Evolutionary conservation across 2,329 filamentous ascomycete genomes (phyloP).

Genomic region (Xylaria multiplex): DNA sequence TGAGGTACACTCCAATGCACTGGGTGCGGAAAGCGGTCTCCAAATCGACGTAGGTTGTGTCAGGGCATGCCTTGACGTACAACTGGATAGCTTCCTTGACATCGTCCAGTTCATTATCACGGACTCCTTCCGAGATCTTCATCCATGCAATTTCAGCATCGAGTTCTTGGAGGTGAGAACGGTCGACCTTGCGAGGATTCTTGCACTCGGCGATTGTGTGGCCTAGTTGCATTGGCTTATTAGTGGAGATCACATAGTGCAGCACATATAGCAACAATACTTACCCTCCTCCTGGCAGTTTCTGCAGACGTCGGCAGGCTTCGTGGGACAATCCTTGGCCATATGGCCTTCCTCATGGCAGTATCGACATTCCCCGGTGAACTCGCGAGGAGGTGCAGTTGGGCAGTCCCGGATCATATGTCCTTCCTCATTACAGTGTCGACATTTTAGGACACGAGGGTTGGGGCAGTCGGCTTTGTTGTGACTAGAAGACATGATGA

Average conservation of each 20-base stretch:
- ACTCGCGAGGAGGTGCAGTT: conserved; percentile 46
- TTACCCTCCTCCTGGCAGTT: conserved; percentile 71
- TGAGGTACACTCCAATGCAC: conserved; percentile 66
- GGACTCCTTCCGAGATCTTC: conserved; percentile 62
- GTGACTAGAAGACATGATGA: conserved; percentile 57
- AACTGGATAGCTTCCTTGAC: conserved; percentile 68
- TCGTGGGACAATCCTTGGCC: conserved; percentile 70
- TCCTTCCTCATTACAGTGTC: conserved; percentile 61
- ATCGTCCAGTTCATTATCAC: conserved; percentile 68
- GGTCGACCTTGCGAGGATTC: conserved; percentile 67
- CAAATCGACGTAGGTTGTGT: conserved; percentile 67
- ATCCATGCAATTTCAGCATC: conserved; percentile 67
- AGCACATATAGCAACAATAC: conserved; percentile 29
- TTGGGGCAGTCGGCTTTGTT: conserved; percentile 71
- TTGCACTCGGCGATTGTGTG: conserved; percentile 67
- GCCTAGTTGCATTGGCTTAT: conserved; percentile 53
- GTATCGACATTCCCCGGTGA: conserved; percentile 60
- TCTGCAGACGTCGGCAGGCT: conserved; percentile 64
- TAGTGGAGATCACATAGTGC: neutral
- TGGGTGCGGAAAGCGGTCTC: conserved; percentile 68
- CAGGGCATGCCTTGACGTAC: conserved; percentile 70
- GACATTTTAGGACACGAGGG: conserved; percentile 57
- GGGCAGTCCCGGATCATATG: conserved; percentile 53
- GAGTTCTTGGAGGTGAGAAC: conserved; percentile 60
- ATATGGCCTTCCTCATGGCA: conserved; percentile 65